A percentile compares a stretch with the other conserved stretches of the same genome.
These are phyloP conservation scores for Colletotrichum brevisporum DNA, from an alignment of 2,329 filamentous ascomycete genomes.

Conservation along the genomic window DNA sequence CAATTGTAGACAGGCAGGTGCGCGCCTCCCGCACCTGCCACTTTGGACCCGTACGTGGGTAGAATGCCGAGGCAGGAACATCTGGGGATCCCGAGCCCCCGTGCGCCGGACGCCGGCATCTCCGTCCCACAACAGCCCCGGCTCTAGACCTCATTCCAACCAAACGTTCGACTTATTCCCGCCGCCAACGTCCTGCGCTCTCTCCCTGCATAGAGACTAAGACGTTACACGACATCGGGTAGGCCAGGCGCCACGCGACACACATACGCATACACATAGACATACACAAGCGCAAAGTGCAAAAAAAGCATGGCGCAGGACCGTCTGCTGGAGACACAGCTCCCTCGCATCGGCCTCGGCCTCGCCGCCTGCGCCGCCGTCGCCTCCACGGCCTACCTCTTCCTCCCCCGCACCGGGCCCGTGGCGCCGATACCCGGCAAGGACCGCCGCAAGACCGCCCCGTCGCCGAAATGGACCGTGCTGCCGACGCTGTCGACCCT, in stretches of 20 bases:
- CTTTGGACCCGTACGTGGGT: background rate
- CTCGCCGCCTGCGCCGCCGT: conserved; percentile 41
- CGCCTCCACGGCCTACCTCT: conserved; percentile 54
- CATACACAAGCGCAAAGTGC: background rate
- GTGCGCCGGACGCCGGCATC: conserved; percentile 16
- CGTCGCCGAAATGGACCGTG: conserved; percentile 37
- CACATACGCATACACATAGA: background rate
- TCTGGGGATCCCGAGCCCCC: conserved; percentile 11
- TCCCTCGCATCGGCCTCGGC: conserved; percentile 30
- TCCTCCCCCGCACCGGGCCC: conserved; percentile 44
- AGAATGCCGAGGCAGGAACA: conserved; percentile 7
- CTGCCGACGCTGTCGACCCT: conserved; percentile 27
- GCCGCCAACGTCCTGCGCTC: background rate
- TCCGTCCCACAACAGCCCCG: conserved; percentile 9
- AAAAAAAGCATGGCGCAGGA: conserved; percentile 12
- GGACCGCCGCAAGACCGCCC: conserved; percentile 32
- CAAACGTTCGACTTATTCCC: no score
- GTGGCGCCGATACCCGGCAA: conserved; percentile 32
- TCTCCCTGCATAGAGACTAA: background rate
- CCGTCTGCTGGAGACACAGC: conserved; percentile 23
- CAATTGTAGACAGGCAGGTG: no score
- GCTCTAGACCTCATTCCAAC: background rate
- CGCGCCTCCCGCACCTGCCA: no score
- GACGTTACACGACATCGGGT: no score
- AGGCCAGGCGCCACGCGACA: no score